Base-by-base conservation (phyloP, 305 asterid species). In the Fraxinus baroniana region DNA sequence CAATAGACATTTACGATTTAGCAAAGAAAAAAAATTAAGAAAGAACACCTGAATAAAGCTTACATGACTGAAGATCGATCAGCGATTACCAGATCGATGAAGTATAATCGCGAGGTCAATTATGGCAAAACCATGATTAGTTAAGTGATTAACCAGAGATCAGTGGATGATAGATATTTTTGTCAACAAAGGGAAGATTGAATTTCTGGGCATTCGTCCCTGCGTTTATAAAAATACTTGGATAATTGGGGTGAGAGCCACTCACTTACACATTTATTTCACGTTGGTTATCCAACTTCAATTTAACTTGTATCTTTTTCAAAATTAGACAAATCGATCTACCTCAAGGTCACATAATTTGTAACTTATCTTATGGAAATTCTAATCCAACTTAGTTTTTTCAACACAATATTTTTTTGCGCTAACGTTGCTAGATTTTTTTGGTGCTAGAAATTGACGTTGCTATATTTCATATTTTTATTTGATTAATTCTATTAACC, bases 1-100 rank as follows among this genome's bases (percentile, higher is more conserved):
- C 30, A 68, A 28, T 28, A 68, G 35, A 68, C 7, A 30, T 12
- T 68, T 26, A 13, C 74, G 36, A 12, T 68, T 28, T 28, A 68
- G 74, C 39, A 68, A 49, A 77, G 32, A 77, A 44, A 57, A 2
- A 49, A 77, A 44, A 30, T 32, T 44, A 77, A 28, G 24, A 77
- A 49, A 49, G 5, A 77, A 44, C 18, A 22, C 20, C 80, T 44
- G 17, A 5, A 49, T 49, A 41, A 49, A 49, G 80, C 26, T 60
- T 46, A 44, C 44, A 62, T 15, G 36, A 32, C 74, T 68, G 82
- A 62, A 70, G 78, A 85, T 75, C 82, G 84, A 85, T 79, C 80
- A 81, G 77, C 85, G 18, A 46, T 20, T 78, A 77, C 64, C 77
- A 17, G n/a, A 46, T 5, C 9, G 35, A 17, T 9, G 64, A 79